Percentiles rank a stretch among this genome's conserved stretches.
These are phyloP conservation scores for Quercus dentata DNA, from an alignment of 306 rosid genomes.

Conservation along the genomic window DNA sequence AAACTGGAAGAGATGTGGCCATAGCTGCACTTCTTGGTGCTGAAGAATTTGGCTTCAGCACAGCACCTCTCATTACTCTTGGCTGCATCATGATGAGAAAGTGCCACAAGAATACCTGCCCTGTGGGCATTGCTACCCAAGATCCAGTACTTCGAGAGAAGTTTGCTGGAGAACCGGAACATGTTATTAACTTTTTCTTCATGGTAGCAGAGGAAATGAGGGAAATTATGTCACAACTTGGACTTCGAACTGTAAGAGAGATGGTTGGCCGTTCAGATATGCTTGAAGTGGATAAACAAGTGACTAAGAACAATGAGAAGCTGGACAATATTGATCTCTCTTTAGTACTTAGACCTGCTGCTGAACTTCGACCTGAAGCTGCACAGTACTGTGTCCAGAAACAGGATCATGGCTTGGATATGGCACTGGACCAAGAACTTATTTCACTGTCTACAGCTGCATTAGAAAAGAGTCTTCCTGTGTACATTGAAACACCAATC, in stretches of 20 bases:
- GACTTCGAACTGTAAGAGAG: constrained; percentile 73
- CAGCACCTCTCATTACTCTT: constrained; percentile 96
- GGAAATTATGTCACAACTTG: constrained; percentile 90
- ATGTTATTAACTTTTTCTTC: constrained; percentile 92
- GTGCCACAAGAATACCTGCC: constrained; percentile 98
- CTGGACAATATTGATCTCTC: constrained; percentile 88
- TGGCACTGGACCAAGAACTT: constrained; percentile 87
- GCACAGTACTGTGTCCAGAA: constrained; percentile 91
- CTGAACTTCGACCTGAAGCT: constrained; percentile 90
- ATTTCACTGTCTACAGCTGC: constrained; percentile 70
- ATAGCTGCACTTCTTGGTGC: constrained; percentile 98
- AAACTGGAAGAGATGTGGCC: constrained; percentile 99
- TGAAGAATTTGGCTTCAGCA: constrained; percentile 98
- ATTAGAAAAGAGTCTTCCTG: constrained; percentile 82
- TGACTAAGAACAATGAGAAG: constrained; percentile 69
- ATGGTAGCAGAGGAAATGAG: constrained; percentile 97
- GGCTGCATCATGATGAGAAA: constrained; percentile 99
- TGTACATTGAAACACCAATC: constrained; percentile 77
- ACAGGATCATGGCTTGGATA: constrained; percentile 91
- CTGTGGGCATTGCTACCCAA: constrained; percentile 98
- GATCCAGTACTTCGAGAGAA: constrained; percentile 98
- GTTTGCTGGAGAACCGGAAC: constrained; percentile 99
- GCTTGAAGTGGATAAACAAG: constrained; percentile 94
- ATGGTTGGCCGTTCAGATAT: constrained; percentile 97
- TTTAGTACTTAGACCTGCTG: constrained; percentile 84